Evolutionary conservation across 352 stramenopile genomes (phyloP).

Genomic region (Elongisporangium prolatum): DNA sequence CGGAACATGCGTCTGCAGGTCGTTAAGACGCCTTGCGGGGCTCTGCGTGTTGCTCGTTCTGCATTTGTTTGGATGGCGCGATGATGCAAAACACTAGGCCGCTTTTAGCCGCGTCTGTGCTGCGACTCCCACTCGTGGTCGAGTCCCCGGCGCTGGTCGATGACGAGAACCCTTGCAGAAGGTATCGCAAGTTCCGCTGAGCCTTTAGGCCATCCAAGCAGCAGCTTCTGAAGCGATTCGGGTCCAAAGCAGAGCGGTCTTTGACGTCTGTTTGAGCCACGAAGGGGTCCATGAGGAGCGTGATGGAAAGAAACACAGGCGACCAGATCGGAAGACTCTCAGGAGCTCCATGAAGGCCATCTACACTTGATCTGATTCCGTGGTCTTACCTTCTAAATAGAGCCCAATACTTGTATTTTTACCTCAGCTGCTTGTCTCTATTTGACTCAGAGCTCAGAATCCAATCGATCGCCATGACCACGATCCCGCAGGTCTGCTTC

Average conservation of each 20-base stretch:
- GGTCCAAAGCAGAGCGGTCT: not conserved
- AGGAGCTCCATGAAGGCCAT: not conserved
- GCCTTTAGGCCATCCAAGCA: not conserved
- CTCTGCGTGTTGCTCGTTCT: not conserved
- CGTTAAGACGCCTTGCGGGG: not conserved
- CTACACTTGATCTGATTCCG: not conserved
- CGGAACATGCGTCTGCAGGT: not conserved
- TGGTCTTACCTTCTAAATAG: not conserved
- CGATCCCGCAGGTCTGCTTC: conserved; percentile 14
- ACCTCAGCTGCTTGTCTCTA: not conserved
- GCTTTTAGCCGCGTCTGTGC: not conserved
- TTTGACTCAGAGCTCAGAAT: not conserved
- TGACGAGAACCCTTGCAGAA: not conserved
- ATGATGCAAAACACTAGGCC: not conserved
- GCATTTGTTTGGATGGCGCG: not conserved
- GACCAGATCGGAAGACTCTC: not conserved
- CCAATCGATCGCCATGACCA: not conserved
- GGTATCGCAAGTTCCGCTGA: not conserved
- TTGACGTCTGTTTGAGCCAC: not conserved
- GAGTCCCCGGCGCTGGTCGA: not conserved
- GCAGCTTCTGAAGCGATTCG: not conserved
- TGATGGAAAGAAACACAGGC: not conserved
- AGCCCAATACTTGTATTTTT: not conserved
- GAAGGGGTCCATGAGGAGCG: not conserved
- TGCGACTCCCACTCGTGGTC: not conserved